These are phyloP conservation scores for Xylaria sp. DNA, from an alignment of 2,329 filamentous ascomycete species.

Conservation along the genomic window DNA sequence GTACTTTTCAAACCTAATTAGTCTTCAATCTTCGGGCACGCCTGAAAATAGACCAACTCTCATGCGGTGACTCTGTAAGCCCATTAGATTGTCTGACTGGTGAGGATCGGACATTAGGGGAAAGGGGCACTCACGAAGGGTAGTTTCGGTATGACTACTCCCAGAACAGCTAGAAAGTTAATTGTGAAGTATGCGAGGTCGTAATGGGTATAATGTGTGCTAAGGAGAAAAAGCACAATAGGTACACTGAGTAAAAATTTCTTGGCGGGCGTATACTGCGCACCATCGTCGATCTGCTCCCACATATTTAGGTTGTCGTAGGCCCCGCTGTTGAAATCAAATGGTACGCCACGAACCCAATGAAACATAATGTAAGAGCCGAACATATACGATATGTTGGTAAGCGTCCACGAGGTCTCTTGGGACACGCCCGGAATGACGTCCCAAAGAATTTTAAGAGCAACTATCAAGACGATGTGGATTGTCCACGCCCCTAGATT, in stretches of 20 bases:
- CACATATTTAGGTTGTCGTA: constrained; percentile 99
- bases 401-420: constrained; percentile 98
- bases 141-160: constrained; percentile 94
- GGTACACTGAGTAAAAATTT: constrained; percentile 97
- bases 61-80: constrained; percentile 76
- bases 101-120: neutral
- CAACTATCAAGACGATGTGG: constrained; percentile 90
- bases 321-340: constrained; percentile 97
- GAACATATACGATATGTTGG: constrained; percentile 99
- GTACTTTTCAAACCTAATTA: constrained; percentile 14
- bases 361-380: constrained; percentile 99
- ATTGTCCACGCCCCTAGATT: constrained; percentile 92
- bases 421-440: constrained; percentile 96
- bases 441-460: constrained; percentile 96
- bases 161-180: constrained; percentile 92
- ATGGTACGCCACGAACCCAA: constrained; percentile 96
- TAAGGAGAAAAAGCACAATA: constrained; percentile 92
- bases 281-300: constrained; percentile 99
- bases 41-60: constrained; percentile 80
- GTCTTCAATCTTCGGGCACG: constrained; percentile 66
- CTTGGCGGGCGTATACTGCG: constrained; percentile 98
- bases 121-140: constrained; percentile 77
- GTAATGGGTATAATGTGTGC: constrained; percentile 99
- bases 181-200: constrained; percentile 96
- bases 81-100: constrained; percentile 46